Base-by-base conservation (phyloP, 495 filamentous ascomycete species). In the Pyrenula aspistea region DNA sequence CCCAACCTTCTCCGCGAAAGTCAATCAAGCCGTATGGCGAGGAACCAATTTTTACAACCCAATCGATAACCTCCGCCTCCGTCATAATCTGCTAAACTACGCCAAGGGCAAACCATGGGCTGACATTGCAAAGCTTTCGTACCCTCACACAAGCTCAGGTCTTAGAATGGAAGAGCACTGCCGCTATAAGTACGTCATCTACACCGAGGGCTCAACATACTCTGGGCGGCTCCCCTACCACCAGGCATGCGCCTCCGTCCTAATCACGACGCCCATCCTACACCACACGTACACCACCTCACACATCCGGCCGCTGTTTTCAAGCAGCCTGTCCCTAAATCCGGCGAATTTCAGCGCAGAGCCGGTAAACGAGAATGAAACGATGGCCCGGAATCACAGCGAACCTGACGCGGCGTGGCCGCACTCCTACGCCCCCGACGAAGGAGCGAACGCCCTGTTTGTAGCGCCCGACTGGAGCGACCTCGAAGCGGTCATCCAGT, bases 21-120 rank as follows among this genome's bases (percentile, higher is more conserved):
- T 76, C 60, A 74, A 79, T 47, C 78, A 83, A 61, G 80, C 83
- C 0, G 73, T 88, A 1, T 90, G 88, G 88, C 75, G 87, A 31
- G 88, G 87, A 1, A 77, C 62, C 53, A 56, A 73, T 0, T 65
- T 65, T 1, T 67, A 70, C 10, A 73, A 69, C 53, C 64, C 65
- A 12, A n/a, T n/a, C n/a, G n/a, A n/a, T n/a, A n/a, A n/a, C n/a
- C n/a, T n/a, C n/a, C 62, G 61, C 12, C 56, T 81, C 2, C 67
- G 80, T 4, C 63, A 73, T 25, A 69, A 69, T 19, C 62, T 85
- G 53, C 56, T 83, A 12, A 67, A 75, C n/a, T 65, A 69, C 1
- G 63, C 73, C 0, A 61, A 64, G 12, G 71, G 71, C 2, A 71
- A 74, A 50, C 59, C 68, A 23, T 83, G 81, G 80, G 75, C 75